Evolutionary conservation across 192 early-diverging fungal genomes (phyloP), one percentile per base, ranked within the genome.

Genomic region (Podila verticillata): DNA sequence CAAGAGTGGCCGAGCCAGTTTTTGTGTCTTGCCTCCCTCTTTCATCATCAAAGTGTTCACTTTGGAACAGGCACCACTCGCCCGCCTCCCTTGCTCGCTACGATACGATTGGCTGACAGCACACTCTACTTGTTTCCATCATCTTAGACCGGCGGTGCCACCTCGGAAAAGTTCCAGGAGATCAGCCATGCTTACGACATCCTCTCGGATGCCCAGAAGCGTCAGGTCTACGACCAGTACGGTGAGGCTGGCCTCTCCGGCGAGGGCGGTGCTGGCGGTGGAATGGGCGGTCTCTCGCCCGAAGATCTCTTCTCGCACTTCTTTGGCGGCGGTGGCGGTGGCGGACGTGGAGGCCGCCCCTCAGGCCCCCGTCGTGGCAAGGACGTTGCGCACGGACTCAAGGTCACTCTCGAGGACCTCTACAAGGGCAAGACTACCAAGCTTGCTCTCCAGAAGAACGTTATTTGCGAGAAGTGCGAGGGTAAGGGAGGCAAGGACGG

Each of bases 161-260:
- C 95, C 39, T 93, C 89, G 57, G 96, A 97, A 35, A 91, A 92
- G 81, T 99, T 99, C 89, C 98, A 99, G 85, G 97, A 99, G 66
- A 96, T 99, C 70, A 96, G 95, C 54, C 96, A 98, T 82, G 97
- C 98, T 12, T 99, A 97, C 78, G 97, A 99, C 78, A 91, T 95
- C 62, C 92, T 99, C 30, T 96, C 95, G 17, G 97, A 99, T 83
- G 54, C 88, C 60, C 86, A 98, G 31, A 97, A 97, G 86, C 90
- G 96, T 62, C 85, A 91, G 63, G 88, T 95, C 66, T 99, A 99
- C 84, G 98, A 99, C 78, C 91, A 92, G 74, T 98, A 88, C 75
- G 96, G 97, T 61, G 96, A 98, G 82, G 96, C 97, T 69, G 96
- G 96, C 63, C 81, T 92, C 47, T 93, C 88, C 74, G 96, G 92